phyloP scores from a whole-genome alignment of 176 grass and related monocot species.

The Oryza officinalis region DNA sequence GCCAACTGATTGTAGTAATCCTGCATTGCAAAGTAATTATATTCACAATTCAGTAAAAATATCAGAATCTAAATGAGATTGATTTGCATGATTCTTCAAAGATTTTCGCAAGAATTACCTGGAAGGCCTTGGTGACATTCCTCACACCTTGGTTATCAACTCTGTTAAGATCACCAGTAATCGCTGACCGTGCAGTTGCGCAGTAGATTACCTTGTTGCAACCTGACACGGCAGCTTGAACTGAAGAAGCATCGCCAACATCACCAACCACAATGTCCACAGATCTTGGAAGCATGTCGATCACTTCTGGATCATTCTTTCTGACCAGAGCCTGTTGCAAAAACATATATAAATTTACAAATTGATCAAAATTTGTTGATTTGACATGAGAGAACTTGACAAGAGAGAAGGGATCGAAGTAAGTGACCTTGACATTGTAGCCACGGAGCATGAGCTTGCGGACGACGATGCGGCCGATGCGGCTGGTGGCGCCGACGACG shows the following conservation, averaged over 20 bases:
- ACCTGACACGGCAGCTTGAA: constrained; percentile 68
- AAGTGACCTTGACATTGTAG: constrained; percentile 84
- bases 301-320: constrained; percentile 78
- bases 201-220: constrained; percentile 97
- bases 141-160: constrained; percentile 91
- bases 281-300: constrained; percentile 88
- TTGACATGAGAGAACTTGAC: neutral
- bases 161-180: constrained; percentile 91
- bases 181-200: constrained; percentile 85
- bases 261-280: constrained; percentile 83
- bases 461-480: constrained; percentile 78
- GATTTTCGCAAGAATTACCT: constrained; percentile 45
- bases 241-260: constrained; percentile 75
- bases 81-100: neutral
- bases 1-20: constrained; percentile 94
- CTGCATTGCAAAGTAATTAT: constrained; percentile 43
- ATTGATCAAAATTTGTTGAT: neutral
- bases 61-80: constrained; percentile 12
- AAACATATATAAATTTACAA: neutral
- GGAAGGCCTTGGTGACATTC: constrained; percentile 86
- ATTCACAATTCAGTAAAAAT: neutral
- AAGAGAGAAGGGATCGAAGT: neutral
- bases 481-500: constrained; percentile 86
- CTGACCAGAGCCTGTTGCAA: constrained; percentile 72
- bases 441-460: constrained; percentile 98